Percentiles rank a stretch among this genome's conserved stretches.
These are phyloP conservation scores for Taphrina betulina DNA, from an alignment of 1,139 yeast species.

Conservation along the genomic window DNA sequence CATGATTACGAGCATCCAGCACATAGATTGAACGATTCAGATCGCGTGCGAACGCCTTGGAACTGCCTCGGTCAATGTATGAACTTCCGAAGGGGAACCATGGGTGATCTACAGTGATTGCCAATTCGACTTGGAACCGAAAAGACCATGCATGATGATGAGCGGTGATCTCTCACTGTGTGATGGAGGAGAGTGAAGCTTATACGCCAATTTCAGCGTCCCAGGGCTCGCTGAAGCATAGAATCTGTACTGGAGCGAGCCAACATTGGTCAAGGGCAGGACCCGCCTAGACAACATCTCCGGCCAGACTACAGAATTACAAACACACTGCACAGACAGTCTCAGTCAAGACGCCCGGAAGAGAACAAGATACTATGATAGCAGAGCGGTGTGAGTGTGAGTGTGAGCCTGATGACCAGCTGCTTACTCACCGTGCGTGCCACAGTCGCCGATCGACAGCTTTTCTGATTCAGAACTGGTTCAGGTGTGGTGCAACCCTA, in stretches of 20 bases:
- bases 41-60: slow-evolving; percentile 42
- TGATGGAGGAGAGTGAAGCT: slow-evolving; percentile 2
- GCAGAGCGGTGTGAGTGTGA: too few species aligned
- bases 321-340: too few species aligned
- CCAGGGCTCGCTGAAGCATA: slow-evolving; percentile 11
- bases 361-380: too few species aligned
- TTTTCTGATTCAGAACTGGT: too few species aligned
- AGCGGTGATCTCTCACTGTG: slow-evolving; percentile 52
- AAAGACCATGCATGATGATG: slow-evolving; percentile 80
- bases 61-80: slow-evolving; percentile 33
- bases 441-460: too few species aligned
- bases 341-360: too few species aligned
- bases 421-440: too few species aligned
- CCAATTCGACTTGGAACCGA: slow-evolving; percentile 79
- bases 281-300: too few species aligned
- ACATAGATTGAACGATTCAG: slow-evolving; percentile 43
- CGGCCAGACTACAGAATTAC: too few species aligned
- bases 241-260: neutral
- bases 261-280: too few species aligned
- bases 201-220: slow-evolving; percentile 27
- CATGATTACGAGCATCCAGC: slow-evolving; percentile 80
- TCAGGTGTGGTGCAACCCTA: too few species aligned
- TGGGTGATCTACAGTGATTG: slow-evolving; percentile 72
- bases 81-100: slow-evolving; percentile 43
- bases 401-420: too few species aligned